Evolutionary conservation across 1,284 basidiomycete species (phyloP), one percentile per base, ranked within the genome.

Genomic region (Sanghuangporus weigelae): DNA sequence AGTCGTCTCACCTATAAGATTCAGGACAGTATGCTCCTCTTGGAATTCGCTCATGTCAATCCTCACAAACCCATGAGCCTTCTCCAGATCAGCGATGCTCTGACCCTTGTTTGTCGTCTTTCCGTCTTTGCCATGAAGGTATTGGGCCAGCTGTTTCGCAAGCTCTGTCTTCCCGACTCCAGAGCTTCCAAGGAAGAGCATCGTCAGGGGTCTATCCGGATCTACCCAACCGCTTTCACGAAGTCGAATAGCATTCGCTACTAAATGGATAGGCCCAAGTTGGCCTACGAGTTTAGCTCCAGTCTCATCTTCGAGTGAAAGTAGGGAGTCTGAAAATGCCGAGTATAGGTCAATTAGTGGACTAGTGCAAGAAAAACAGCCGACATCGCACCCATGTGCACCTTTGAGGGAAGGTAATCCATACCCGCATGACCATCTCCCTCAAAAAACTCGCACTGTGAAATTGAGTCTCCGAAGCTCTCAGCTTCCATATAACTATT

Each of bases 91-190:
- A 36, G 44, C 36, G 48, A 63, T 48, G 8, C 19, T 39, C 14
- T 59, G 19, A n/a, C 57, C 54, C 1, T 59, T 38, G 12, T 60
- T 49, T 11, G 51, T 53, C 11, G 50, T 19, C 12, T 26, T 44
- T 3, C 49, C 49, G 4, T 58, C 40, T 38, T 56, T 55, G 11
- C 63, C 63, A 23, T 63, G 49, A 10, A 63, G 14, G 48, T 54
- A 51, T 19, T 55, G 46, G 3, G 63, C 51, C 8, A 63, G 21
- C 40, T 63, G 63, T 40, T 63, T 63, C 35, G 63, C 63, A 21
- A 63, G 57, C 51, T 63, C 63, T 26, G 63, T 63, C 31, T 63
- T 63, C 7, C 63, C 63, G 26, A 63, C 63, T 21, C 63, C 63
- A 1, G 63, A 63, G 58, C 63, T 63, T 19, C 63, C 63, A 35